A percentile compares a stretch with the other conserved stretches of the same genome.
These are phyloP conservation scores for Neurospora sp. DNA, from an alignment of 495 filamentous ascomycete species.

Conservation along the genomic window DNA sequence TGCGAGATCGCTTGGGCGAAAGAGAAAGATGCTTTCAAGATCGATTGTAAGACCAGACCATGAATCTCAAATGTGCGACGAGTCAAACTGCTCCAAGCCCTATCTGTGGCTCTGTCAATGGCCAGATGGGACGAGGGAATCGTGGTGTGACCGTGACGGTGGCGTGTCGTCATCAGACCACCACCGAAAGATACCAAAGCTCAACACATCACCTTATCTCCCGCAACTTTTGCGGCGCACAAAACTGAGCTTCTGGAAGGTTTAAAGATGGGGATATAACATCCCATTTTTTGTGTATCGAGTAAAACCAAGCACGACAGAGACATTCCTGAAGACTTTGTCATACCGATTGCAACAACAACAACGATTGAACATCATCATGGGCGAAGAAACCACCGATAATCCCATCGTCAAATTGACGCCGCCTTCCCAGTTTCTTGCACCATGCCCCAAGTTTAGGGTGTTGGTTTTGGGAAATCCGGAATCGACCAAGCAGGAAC, in stretches of 20 bases:
- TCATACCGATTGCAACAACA: background rate
- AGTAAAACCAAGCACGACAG: background rate
- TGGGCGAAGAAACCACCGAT: background rate
- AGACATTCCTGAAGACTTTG: background rate
- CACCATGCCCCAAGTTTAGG: conserved; percentile 17
- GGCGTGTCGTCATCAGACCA: conserved; percentile 16
- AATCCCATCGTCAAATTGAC: conserved; percentile 4
- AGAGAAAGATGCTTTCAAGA: background rate
- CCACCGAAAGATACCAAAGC: conserved; percentile 1
- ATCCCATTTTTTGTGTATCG: background rate
- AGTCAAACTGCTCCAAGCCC: background rate
- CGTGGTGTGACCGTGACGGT: conserved; percentile 6
- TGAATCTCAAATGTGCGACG: background rate
- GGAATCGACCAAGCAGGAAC: conserved; percentile 20
- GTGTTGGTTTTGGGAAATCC: conserved; percentile 20
- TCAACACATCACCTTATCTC: background rate
- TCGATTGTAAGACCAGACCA: background rate
- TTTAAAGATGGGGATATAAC: background rate
- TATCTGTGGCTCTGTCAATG: background rate
- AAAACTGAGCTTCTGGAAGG: background rate
- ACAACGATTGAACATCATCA: background rate
- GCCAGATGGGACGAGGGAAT: background rate
- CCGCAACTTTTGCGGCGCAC: background rate
- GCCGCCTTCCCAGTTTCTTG: conserved; percentile 11
- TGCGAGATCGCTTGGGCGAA: background rate